phyloP scores from a whole-genome alignment of 305 asterid species.

The Rubia tinctorum region DNA sequence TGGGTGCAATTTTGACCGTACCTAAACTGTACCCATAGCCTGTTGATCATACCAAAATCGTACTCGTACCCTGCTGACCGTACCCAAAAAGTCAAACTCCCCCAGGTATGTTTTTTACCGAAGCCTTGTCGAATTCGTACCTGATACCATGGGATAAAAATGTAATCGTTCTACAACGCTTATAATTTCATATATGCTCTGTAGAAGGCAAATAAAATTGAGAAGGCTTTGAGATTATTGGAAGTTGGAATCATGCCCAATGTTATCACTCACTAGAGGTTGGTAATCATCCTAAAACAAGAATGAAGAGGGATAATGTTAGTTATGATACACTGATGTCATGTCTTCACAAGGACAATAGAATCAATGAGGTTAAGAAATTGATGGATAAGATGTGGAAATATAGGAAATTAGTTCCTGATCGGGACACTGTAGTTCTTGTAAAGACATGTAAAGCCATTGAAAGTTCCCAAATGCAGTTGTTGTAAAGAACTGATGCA shows the following conservation, averaged over 20 bases:
- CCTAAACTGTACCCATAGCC: too few relatives aligned
- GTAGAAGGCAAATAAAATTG: slow-evolving; percentile 72
- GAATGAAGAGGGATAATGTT: slow-evolving; percentile 46
- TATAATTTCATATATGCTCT: slow-evolving; percentile 42
- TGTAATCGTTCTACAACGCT: too few relatives aligned
- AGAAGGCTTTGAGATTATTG: slow-evolving; percentile 84
- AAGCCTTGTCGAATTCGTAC: too few relatives aligned
- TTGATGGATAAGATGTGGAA: slow-evolving; percentile 64
- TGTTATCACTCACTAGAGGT: slow-evolving; percentile 32
- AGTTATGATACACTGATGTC: slow-evolving; percentile 74
- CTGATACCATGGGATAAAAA: too few relatives aligned
- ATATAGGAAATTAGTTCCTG: slow-evolving; percentile 55
- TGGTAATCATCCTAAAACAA: too few relatives aligned
- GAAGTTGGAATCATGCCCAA: slow-evolving; percentile 63
- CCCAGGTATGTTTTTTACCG: too few relatives aligned
- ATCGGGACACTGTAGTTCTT: slow-evolving; percentile 70
- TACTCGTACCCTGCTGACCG: too few relatives aligned
- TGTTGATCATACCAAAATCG: too few relatives aligned
- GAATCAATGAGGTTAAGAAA: slow-evolving; percentile 57
- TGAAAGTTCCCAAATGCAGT: slow-evolving; percentile 88
- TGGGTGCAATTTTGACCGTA: too few relatives aligned
- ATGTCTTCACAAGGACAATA: slow-evolving; percentile 55
- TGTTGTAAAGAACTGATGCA: slow-evolving; percentile 76
- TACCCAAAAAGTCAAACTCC: too few relatives aligned
- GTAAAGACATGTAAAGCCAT: slow-evolving; percentile 74